phyloP scores from a whole-genome alignment of 371 early-diverging fungal genomes.

The Sporodiniella umbellata region DNA sequence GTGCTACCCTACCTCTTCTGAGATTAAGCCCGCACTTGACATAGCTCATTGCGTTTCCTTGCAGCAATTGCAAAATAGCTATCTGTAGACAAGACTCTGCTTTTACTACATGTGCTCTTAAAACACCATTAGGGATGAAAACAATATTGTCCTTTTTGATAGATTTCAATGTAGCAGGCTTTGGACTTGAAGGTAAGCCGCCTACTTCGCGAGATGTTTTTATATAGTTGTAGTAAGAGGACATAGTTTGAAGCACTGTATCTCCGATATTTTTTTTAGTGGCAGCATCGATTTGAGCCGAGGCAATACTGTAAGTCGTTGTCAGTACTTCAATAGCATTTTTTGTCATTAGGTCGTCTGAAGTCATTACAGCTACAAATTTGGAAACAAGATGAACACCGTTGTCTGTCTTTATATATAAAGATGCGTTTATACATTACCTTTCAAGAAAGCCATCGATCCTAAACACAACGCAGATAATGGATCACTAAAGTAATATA shows the following conservation, averaged over 20 bases:
- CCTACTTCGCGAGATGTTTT: conserved; percentile 37
- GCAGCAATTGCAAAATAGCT: conserved; percentile 56
- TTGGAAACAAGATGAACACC: too few relatives aligned
- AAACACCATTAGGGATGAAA: conserved; percentile 56
- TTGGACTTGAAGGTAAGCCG: conserved; percentile 36
- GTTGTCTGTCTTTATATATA: not conserved
- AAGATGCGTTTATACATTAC: conserved; percentile 20
- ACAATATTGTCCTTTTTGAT: conserved; percentile 30
- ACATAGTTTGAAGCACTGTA: conserved; percentile 38
- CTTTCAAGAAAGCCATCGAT: conserved; percentile 51
- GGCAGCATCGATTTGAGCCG: conserved; percentile 59
- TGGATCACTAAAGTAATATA: conserved; percentile 32
- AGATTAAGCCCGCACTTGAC: conserved; percentile 64
- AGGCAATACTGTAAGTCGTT: conserved; percentile 50
- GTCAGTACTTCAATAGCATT: conserved; percentile 54
- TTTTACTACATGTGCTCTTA: conserved; percentile 59
- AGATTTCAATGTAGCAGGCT: conserved; percentile 32
- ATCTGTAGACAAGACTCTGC: conserved; percentile 62
- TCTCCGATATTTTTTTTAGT: conserved; percentile 51
- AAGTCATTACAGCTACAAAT: conserved; percentile 47
- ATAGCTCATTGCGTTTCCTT: conserved; percentile 60
- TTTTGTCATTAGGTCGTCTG: conserved; percentile 50
- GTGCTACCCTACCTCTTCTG: conserved; percentile 48
- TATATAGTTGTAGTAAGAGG: conserved; percentile 42
- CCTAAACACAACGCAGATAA: conserved; percentile 48